These are phyloP conservation scores for Suillus spraguei DNA, from an alignment of 768 basidiomycete genomes.

Conservation along the genomic window DNA sequence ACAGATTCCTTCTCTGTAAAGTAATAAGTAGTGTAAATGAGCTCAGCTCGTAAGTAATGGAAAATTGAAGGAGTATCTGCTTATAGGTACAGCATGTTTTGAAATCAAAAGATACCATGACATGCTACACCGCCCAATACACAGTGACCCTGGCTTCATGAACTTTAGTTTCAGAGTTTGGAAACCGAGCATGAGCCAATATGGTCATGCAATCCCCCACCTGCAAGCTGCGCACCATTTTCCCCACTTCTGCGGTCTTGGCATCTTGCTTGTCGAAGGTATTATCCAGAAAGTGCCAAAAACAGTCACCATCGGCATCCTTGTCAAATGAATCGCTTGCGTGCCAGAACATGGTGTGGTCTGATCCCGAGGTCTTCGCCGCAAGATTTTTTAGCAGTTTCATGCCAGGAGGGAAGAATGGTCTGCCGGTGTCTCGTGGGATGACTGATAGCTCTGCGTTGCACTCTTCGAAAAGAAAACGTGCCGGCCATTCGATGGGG, in stretches of 20 bases:
- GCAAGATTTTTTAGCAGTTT: neutral
- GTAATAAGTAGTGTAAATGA: neutral
- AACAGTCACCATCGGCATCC: neutral
- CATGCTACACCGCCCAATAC: constrained; percentile 15
- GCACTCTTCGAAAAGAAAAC: neutral
- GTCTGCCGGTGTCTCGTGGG: neutral
- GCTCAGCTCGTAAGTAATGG: neutral
- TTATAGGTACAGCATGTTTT: no score
- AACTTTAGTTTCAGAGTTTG: neutral
- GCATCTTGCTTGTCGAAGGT: neutral
- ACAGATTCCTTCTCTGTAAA: neutral
- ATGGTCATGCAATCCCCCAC: constrained; percentile 8
- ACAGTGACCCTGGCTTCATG: constrained; percentile 11
- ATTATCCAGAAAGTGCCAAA: constrained; percentile 2
- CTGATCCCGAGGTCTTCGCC: neutral
- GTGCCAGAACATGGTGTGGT: neutral
- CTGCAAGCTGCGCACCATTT: constrained; percentile 2
- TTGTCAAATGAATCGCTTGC: neutral
- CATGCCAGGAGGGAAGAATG: neutral
- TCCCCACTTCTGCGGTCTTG: neutral
- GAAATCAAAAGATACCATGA: neutral
- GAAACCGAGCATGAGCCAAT: neutral
- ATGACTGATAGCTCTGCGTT: neutral
- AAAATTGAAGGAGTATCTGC: neutral
- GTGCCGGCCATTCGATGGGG: neutral